Percentiles rank a stretch among this genome's conserved stretches.
These are phyloP conservation scores for Neurospora sp. DNA, from an alignment of 495 filamentous ascomycete genomes.

Conservation along the genomic window DNA sequence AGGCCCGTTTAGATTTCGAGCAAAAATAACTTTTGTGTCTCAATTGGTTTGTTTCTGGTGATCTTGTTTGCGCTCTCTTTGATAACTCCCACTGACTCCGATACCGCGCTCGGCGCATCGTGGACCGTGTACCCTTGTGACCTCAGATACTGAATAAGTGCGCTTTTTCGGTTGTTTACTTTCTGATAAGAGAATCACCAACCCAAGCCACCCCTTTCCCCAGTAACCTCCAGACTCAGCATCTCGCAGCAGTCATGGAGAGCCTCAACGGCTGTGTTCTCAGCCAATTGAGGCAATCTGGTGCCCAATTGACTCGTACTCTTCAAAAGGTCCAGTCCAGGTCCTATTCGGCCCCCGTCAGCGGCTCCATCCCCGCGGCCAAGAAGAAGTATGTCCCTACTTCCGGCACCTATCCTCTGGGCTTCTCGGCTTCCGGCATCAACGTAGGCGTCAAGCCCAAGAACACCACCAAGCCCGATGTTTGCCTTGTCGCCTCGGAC, in stretches of 20 bases:
- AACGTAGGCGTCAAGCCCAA: constrained; percentile 89
- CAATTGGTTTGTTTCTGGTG: background rate
- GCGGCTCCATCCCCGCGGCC: constrained; percentile 53
- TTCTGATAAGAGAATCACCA: background rate
- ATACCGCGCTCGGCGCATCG: background rate
- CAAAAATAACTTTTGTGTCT: background rate
- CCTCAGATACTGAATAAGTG: background rate
- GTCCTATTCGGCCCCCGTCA: constrained; percentile 51
- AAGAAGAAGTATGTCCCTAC: constrained; percentile 86
- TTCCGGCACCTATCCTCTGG: constrained; percentile 76
- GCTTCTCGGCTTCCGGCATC: constrained; percentile 77
- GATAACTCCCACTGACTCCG: background rate
- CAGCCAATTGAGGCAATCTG: constrained; percentile 21
- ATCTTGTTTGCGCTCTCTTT: background rate
- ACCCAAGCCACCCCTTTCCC: background rate
- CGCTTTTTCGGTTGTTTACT: background rate
- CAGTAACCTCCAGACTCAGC: background rate
- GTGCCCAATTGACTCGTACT: constrained; percentile 16
- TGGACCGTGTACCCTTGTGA: background rate
- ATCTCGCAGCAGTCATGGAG: constrained; percentile 12
- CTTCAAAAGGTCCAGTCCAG: constrained; percentile 8
- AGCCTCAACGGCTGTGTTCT: constrained; percentile 14
- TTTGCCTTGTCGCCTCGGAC: constrained; percentile 82
- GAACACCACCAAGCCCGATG: constrained; percentile 80
- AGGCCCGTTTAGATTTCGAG: background rate